A percentile compares a stretch with the other conserved stretches of the same genome.
Conservation (phyloP, 306 rosid species). For the Casuarina glauca region DNA sequence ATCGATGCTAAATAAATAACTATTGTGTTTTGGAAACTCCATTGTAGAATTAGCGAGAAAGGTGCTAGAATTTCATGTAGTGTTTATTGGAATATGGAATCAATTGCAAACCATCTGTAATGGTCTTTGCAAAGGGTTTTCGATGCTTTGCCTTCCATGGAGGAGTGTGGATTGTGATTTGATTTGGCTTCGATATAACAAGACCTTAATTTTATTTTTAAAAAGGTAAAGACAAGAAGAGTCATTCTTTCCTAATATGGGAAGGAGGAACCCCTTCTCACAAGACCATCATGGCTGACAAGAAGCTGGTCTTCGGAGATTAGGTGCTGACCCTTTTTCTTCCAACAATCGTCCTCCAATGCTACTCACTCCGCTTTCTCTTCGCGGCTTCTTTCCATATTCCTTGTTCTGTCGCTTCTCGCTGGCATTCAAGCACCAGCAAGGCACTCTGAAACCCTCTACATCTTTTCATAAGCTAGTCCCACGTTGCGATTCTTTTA, state of each 20-base stretch:
- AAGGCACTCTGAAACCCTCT: constrained; percentile 7
- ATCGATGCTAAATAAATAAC: too few species aligned
- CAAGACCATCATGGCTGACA: background rate
- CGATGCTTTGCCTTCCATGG: too few species aligned
- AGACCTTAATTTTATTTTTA: too few species aligned
- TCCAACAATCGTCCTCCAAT: constrained; percentile 13
- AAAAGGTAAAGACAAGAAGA: too few species aligned
- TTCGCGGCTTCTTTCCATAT: constrained; percentile 25
- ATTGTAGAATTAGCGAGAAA: too few species aligned
- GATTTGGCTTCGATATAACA: too few species aligned
- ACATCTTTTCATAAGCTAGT: constrained; percentile 32
- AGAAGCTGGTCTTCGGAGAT: background rate
- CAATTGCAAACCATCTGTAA: too few species aligned
- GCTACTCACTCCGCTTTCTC: constrained; percentile 21
- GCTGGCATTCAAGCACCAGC: constrained; percentile 15
- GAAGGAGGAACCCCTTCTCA: background rate
- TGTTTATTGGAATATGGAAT: too few species aligned
- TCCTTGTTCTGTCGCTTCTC: constrained; percentile 34
- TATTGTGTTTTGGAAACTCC: too few species aligned
- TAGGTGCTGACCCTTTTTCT: constrained; percentile 11
- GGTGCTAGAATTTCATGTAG: too few species aligned
- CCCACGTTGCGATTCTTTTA: constrained; percentile 2
- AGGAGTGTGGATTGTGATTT: too few species aligned
- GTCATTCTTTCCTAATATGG: background rate
- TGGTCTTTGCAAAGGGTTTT: too few species aligned